These are phyloP conservation scores for Diaporthe amygdali DNA, from an alignment of 2,329 filamentous ascomycete genomes.

Conservation along the genomic window DNA sequence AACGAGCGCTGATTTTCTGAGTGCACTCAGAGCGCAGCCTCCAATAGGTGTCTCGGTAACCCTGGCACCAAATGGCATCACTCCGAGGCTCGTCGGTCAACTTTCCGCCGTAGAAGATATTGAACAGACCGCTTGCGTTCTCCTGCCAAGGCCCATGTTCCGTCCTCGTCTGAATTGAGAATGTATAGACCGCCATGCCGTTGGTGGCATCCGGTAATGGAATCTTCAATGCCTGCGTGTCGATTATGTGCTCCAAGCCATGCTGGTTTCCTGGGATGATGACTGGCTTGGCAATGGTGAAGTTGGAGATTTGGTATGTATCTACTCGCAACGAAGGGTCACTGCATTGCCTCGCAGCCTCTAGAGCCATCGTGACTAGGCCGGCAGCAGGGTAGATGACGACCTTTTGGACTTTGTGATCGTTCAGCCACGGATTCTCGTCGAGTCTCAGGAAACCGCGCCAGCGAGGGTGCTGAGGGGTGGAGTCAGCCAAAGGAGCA, in stretches of 20 bases:
- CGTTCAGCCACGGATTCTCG: conserved; percentile 57
- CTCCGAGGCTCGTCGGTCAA: neutral
- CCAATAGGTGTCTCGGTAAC: conserved; percentile 28
- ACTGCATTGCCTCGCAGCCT: conserved; percentile 46
- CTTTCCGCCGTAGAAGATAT: conserved; percentile 31
- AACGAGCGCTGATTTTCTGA: conserved; percentile 43
- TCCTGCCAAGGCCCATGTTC: conserved; percentile 46
- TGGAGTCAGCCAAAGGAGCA: conserved; percentile 47
- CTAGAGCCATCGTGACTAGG: conserved; percentile 54
- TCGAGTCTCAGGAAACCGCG: conserved; percentile 52
- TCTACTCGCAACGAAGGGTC: conserved; percentile 7
- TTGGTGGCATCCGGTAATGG: conserved; percentile 11
- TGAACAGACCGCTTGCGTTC: conserved; percentile 43
- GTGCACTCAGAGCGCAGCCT: conserved; percentile 35
- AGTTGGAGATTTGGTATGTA: conserved; percentile 47
- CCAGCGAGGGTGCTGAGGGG: conserved; percentile 53
- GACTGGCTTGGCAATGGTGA: conserved; percentile 56
- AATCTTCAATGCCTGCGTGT: conserved; percentile 40
- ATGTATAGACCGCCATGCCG: conserved; percentile 36
- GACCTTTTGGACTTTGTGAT: conserved; percentile 56
- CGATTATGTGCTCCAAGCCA: conserved; percentile 56
- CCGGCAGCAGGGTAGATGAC: conserved; percentile 57
- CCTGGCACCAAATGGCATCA: conserved; percentile 27
- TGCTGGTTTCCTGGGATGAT: conserved; percentile 51
- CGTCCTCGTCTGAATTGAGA: conserved; percentile 53